Evolutionary conservation across 176 grass and related monocot species (phyloP), one percentile per base, ranked within the genome.

Genomic region (Zea mays): DNA sequence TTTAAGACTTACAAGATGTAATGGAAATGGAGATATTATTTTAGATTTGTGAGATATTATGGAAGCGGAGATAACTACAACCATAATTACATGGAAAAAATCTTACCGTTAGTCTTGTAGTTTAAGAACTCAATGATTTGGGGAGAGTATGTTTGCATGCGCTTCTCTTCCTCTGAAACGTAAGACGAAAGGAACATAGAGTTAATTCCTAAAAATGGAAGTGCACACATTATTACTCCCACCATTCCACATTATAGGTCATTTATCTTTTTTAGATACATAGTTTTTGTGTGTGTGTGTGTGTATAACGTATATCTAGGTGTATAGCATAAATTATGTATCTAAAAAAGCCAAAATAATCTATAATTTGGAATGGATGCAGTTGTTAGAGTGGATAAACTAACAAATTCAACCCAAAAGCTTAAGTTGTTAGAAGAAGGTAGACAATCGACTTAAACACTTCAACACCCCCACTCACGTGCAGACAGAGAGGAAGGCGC

Each of bases 161-260:
- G 62, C 39, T 64, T 92, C 87, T 99, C 96, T 83, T 87, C 78
- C 92, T 87, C 96, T 97, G 74, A 69, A 80, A 59, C 11, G 11
- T 75, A 42, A 42, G 40, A 5, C 8, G 19, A 77, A 86, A 84
- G 40, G 55, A 74, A 57, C 12, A 69, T 61, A 69, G 82, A 61
- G 17, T 43, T 60, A 84, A 68, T 74, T 72, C 37, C 74, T 72
- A 78, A 46, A 68, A 85, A 49, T 57, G 14, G 52, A 75, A 73
- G 42, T 52, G 35, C 17, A 10, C 34, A 39, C 38, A 55, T 12
- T 74, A 43, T 5, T 69, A 46, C 17, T 56, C 52, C 54, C n/a
- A 20, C 55, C 7, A 3, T 57, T 57, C 55, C 7, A 20, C 17
- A 9, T 20, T 57, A 19, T 56, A 19, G 8, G 55, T 4, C 55